These are phyloP conservation scores for Thielaviopsis musarum DNA, from an alignment of 2,329 filamentous ascomycete genomes.

Conservation along the genomic window DNA sequence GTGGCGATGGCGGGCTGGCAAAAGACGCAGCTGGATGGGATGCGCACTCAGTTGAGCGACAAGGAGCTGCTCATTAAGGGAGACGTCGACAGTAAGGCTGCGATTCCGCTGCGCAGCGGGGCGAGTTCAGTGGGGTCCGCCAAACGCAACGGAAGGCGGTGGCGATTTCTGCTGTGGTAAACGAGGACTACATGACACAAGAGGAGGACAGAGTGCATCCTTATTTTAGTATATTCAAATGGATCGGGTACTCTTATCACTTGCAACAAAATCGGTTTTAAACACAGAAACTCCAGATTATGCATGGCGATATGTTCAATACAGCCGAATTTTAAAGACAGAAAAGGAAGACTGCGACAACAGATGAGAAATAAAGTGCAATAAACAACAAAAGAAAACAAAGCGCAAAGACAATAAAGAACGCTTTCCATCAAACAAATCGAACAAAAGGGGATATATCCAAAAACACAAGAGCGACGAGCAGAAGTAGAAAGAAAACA, in stretches of 20 bases:
- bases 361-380: neutral
- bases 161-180: too few relatives aligned
- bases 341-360: conserved; percentile 6
- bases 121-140: too few relatives aligned
- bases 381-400: neutral
- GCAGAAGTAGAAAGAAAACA: neutral
- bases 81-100: neutral
- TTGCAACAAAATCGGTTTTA: too few relatives aligned
- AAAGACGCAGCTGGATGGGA: neutral
- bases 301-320: neutral
- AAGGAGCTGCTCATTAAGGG: neutral
- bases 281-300: too few relatives aligned
- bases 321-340: neutral
- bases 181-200: too few relatives aligned
- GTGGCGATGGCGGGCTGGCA: neutral
- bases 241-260: neutral
- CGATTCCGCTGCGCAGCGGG: neutral
- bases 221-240: neutral
- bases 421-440: neutral
- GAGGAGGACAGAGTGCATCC: neutral
- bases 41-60: neutral
- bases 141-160: too few relatives aligned
- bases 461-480: neutral
- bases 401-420: neutral
- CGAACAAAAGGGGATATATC: neutral